Evolutionary conservation across 2,329 filamentous ascomycete species (phyloP), one percentile per base, ranked within the genome.

Genomic region (Penicillium corylophilum): DNA sequence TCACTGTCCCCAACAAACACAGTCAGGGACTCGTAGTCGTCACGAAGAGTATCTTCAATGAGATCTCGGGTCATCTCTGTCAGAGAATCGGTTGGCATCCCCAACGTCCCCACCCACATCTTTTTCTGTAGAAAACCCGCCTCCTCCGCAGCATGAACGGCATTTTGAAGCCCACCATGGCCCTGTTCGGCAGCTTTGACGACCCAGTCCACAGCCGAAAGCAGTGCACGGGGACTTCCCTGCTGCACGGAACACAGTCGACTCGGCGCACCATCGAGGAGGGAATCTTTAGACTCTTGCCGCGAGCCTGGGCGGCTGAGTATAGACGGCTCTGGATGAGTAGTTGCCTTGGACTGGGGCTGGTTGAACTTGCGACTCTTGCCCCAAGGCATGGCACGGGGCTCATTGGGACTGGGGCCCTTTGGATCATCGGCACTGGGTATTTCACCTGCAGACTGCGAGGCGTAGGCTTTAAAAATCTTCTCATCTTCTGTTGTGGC

Each of bases 1-100:
- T 96, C 91, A 68, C 88, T 90, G 74, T 97, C 93, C 54, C 84
- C 87, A 71, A 89, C 88, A 68, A 88, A 95, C 26, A 96, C 90
- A 2, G 87, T 84, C 57, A 95, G 73, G 64, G 90, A 91, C 61
- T 95, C 85, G 68, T 88, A 86, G 65, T 95, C 89, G 20, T 86
- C 88, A 38, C 87, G 84, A 2, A 97, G 76, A 31, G 82, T 84
- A 65, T 92, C 88, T 59, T 89, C 84, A 57, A 97, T 96, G 51
- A 92, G 89, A 49, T 87, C 80, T 66, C 88, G 92, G 64, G 89
- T 85, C 62, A 85, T 79, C 1, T 86, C 85, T 44, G 86, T 83
- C 13, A 97, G 79, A 13, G 86, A 87, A 70, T 96, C 92, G 0
- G 90, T 96, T 1, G 92, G 92, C 83, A 96, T 96, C 33, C 93